These are phyloP conservation scores for Lolium multiflorum DNA, from an alignment of 176 grass and related monocot genomes.

Conservation along the genomic window DNA sequence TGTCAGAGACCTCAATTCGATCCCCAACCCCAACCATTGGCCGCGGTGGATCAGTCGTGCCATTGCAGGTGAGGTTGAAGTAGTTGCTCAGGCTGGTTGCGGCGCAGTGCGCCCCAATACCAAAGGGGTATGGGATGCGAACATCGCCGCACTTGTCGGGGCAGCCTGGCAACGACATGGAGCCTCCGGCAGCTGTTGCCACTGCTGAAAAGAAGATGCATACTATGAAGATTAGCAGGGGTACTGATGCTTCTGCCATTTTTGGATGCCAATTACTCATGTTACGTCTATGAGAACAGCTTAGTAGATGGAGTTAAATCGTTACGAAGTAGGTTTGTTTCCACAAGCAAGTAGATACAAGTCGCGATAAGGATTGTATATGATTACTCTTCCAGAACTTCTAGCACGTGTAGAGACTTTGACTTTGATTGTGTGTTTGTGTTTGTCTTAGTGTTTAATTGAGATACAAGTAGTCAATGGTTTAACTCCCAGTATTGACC, in stretches of 20 bases:
- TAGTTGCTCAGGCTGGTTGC: not conserved
- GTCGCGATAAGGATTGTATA: not conserved
- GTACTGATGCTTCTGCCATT: not conserved
- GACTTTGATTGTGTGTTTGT: not conserved
- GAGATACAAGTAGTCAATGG: not conserved
- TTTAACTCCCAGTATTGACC: not conserved
- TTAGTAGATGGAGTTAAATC: not conserved
- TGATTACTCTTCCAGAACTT: too few relatives aligned
- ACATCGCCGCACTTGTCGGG: conserved; percentile 25
- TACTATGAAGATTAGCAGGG: not conserved
- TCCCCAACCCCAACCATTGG: not conserved
- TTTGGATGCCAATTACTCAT: not conserved
- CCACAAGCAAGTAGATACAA: not conserved
- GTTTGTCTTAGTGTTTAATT: not conserved
- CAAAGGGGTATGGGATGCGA: conserved; percentile 33
- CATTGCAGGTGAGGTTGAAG: not conserved
- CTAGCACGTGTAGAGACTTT: not conserved
- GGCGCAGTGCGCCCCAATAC: not conserved
- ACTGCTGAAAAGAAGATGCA: not conserved
- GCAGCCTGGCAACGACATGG: conserved; percentile 26
- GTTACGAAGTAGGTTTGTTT: not conserved
- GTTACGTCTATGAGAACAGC: not conserved
- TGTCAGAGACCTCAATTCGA: not conserved
- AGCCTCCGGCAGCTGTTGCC: not conserved
- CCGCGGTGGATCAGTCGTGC: not conserved